phyloP scores from a whole-genome alignment of 2,329 filamentous ascomycete species.

The Juglanconis juglandina region DNA sequence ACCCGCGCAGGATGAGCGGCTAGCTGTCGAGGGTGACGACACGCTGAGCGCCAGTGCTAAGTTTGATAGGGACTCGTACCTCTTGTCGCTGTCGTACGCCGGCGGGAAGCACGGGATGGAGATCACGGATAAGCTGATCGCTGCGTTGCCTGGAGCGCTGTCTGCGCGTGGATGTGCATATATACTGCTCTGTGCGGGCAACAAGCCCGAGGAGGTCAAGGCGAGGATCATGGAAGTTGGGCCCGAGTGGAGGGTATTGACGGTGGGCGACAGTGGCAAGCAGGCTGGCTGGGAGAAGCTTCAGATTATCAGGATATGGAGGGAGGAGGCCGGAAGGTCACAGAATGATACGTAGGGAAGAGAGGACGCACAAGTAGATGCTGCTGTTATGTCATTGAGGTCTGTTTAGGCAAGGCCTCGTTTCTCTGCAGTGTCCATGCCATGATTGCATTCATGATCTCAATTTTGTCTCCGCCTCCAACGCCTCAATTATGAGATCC shows the following conservation, averaged over 20 bases:
- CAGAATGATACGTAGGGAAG: not conserved
- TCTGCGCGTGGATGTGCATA: slow-evolving; percentile 75
- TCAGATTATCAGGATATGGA: slow-evolving; percentile 84
- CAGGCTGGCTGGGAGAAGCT: slow-evolving; percentile 93
- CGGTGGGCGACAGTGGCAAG: slow-evolving; percentile 78
- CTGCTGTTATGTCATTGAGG: slow-evolving; percentile 5
- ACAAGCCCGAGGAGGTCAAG: slow-evolving; percentile 75
- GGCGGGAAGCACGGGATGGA: slow-evolving; percentile 92
- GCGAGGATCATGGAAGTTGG: slow-evolving; percentile 53
- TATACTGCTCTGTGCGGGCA: slow-evolving; percentile 84
- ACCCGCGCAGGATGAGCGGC: slow-evolving; percentile 48
- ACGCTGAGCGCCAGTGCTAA: slow-evolving; percentile 28
- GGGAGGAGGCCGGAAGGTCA: slow-evolving; percentile 31
- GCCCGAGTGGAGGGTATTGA: slow-evolving; percentile 66
- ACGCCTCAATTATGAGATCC: slow-evolving; percentile 12
- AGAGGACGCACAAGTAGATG: slow-evolving; percentile 14
- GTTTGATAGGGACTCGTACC: slow-evolving; percentile 78
- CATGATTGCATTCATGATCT: not conserved
- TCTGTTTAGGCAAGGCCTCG: not conserved
- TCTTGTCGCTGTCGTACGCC: slow-evolving; percentile 83
- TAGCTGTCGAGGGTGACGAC: slow-evolving; percentile 25
- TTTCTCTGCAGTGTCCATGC: not conserved
- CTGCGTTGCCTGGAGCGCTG: slow-evolving; percentile 63
- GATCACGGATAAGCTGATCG: slow-evolving; percentile 76
- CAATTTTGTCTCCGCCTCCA: slow-evolving; percentile 9